Evolutionary conservation across 2,329 filamentous ascomycete genomes (phyloP).

Genomic region (Ascochyta fabae): DNA sequence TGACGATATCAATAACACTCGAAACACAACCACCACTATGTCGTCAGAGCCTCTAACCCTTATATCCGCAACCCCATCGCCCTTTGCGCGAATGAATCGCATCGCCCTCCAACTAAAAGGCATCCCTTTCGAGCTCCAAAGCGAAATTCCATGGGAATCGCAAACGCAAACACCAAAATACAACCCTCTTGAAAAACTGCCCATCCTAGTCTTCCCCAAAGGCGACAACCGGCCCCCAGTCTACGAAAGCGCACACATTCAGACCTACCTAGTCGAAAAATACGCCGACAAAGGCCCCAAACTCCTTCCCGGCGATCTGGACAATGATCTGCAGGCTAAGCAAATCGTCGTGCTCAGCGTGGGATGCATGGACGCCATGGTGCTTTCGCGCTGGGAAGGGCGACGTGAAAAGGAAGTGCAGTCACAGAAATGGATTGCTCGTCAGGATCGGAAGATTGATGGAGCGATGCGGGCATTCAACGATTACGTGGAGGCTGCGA

Average conservation of each 20-base stretch:
- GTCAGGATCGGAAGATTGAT: slow-evolving; percentile 23
- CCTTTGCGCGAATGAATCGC: slow-evolving; percentile 52
- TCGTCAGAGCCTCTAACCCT: slow-evolving; percentile 17
- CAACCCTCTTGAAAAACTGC: slow-evolving; percentile 52
- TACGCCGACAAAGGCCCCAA: slow-evolving; percentile 18
- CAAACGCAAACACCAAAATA: slow-evolving; percentile 48
- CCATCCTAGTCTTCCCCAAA: slow-evolving; percentile 43
- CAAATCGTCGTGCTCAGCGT: slow-evolving; percentile 24
- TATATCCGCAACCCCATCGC: slow-evolving; percentile 47
- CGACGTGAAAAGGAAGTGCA: slow-evolving; percentile 13
- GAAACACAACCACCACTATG: slow-evolving; percentile 1
- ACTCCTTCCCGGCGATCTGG: slow-evolving; percentile 18
- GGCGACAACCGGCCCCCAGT: slow-evolving; percentile 16
- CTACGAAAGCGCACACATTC: slow-evolving; percentile 27
- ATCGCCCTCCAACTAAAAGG: slow-evolving; percentile 49
- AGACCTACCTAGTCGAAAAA: slow-evolving; percentile 24
- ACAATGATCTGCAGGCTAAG: slow-evolving; percentile 15
- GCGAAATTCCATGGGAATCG: slow-evolving; percentile 53
- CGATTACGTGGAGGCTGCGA: slow-evolving; percentile 7
- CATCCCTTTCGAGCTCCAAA: slow-evolving; percentile 51
- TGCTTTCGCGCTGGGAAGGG: slow-evolving; percentile 20
- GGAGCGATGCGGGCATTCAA: slow-evolving; percentile 22
- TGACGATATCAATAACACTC: neutral
- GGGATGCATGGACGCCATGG: slow-evolving; percentile 26
- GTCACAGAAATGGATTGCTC: slow-evolving; percentile 17